These are phyloP conservation scores for Cladophialophora immunda DNA, from an alignment of 2,329 filamentous ascomycete species.

Conservation along the genomic window DNA sequence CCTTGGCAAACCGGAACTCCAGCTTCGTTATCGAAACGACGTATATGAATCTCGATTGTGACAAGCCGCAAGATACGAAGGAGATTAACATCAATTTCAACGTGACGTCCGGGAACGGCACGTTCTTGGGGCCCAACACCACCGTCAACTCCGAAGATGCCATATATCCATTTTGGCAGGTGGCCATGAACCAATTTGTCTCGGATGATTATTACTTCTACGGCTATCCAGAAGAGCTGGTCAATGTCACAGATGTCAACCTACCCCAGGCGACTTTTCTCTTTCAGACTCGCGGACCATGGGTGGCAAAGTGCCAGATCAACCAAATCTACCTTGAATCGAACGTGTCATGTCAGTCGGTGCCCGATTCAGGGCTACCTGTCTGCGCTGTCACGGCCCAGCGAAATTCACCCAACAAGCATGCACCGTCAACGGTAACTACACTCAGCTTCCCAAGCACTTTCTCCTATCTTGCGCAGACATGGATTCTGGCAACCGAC, in stretches of 20 bases:
- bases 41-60: conserved; percentile 37
- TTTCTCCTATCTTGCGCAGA: conserved; percentile 16
- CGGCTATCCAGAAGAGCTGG: conserved; percentile 27
- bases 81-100: conserved; percentile 29
- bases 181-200: conserved; percentile 33
- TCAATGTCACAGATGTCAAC: conserved; percentile 25
- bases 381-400: conserved; percentile 27
- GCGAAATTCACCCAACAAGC: conserved; percentile 22
- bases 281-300: conserved; percentile 30
- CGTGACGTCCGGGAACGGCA: conserved; percentile 28
- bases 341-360: conserved; percentile 26
- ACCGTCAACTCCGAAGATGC: conserved; percentile 5
- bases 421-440: conserved; percentile 31
- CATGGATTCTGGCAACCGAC: conserved; percentile 34
- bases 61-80: conserved; percentile 20
- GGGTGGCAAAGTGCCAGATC: conserved; percentile 32
- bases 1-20: conserved; percentile 32
- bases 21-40: conserved; percentile 35
- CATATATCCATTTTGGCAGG: conserved; percentile 30
- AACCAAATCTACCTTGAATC: conserved; percentile 35
- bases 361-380: conserved; percentile 19
- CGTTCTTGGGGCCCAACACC: conserved; percentile 30
- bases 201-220: conserved; percentile 24
- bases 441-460: conserved; percentile 30
- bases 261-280: conserved; percentile 32